phyloP scores from a whole-genome alignment of 2,329 filamentous ascomycete species.

The Lasiodiplodia sp. region DNA sequence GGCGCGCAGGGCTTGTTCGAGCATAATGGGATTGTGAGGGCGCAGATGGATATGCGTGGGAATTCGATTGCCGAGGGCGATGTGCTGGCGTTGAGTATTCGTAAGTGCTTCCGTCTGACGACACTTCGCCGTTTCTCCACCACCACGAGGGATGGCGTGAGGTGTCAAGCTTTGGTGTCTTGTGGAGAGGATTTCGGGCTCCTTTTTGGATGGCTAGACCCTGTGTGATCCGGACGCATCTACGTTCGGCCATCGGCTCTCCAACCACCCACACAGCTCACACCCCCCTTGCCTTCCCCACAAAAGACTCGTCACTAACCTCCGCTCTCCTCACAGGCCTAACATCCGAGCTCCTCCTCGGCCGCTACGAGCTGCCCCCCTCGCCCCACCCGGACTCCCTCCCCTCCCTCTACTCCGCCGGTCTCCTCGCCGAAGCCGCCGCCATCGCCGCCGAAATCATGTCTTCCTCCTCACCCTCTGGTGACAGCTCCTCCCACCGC shows the following conservation, averaged over 20 bases:
- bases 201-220: no score
- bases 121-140: no score
- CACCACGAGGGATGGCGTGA: no score
- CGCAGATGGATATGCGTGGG: neutral
- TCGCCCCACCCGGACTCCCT: neutral
- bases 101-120: neutral
- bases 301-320: no score
- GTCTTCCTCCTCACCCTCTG: neutral
- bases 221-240: no score
- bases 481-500: neutral
- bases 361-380: neutral
- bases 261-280: no score
- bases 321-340: neutral
- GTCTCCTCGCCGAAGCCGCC: neutral
- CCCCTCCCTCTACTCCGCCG: neutral
- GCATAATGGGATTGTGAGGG: neutral
- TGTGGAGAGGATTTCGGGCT: fast-evolving
- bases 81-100: neutral
- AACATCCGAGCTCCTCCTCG: neutral
- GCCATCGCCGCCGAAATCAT: neutral
- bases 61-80: neutral
- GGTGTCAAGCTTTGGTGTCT: no score
- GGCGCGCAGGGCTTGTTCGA: neutral
- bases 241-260: no score
- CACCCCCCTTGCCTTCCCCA: no score